phyloP scores from a whole-genome alignment of 164 flowering plant genomes.

The Piper longum region DNA sequence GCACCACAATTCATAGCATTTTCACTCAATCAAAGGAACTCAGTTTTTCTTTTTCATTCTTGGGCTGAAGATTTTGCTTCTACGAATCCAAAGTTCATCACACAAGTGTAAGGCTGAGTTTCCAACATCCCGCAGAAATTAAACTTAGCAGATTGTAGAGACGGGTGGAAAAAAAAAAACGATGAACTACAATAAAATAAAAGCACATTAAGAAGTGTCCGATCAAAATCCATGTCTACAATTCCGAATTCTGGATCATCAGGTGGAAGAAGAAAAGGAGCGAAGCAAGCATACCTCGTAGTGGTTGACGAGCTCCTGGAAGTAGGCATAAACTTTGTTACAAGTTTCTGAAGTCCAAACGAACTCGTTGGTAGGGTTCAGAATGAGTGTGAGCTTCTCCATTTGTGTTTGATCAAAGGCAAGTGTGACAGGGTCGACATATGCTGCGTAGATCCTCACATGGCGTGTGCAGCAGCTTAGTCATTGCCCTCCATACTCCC shows the following conservation, averaged over 20 bases:
- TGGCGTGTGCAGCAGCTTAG: conserved; percentile 66
- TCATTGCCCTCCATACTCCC: conserved; percentile 79
- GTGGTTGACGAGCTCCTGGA: conserved; percentile 88
- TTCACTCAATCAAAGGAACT: too few relatives aligned
- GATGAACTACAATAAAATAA: too few relatives aligned
- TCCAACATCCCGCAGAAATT: too few relatives aligned
- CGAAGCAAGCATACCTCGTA: conserved; percentile 43
- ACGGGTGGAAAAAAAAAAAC: too few relatives aligned
- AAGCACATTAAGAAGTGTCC: too few relatives aligned
- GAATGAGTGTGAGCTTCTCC: conserved; percentile 82
- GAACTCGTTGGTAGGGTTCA: conserved; percentile 74
- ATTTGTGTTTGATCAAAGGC: conserved; percentile 80
- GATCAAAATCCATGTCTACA: too few relatives aligned
- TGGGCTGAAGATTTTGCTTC: too few relatives aligned
- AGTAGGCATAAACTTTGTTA: conserved; percentile 53
- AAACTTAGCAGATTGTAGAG: too few relatives aligned
- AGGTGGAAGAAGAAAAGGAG: background rate
- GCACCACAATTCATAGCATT: too few relatives aligned
- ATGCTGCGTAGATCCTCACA: conserved; percentile 77
- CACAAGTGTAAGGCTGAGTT: too few relatives aligned
- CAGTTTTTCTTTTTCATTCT: too few relatives aligned
- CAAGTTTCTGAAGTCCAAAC: conserved; percentile 71
- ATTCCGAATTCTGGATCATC: background rate
- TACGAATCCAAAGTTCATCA: too few relatives aligned
- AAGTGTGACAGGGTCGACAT: conserved; percentile 66